Percentiles rank a stretch among this genome's conserved stretches.
These are phyloP conservation scores for Biscutella laevigata DNA, from an alignment of 441 rosid genomes.

Conservation along the genomic window DNA sequence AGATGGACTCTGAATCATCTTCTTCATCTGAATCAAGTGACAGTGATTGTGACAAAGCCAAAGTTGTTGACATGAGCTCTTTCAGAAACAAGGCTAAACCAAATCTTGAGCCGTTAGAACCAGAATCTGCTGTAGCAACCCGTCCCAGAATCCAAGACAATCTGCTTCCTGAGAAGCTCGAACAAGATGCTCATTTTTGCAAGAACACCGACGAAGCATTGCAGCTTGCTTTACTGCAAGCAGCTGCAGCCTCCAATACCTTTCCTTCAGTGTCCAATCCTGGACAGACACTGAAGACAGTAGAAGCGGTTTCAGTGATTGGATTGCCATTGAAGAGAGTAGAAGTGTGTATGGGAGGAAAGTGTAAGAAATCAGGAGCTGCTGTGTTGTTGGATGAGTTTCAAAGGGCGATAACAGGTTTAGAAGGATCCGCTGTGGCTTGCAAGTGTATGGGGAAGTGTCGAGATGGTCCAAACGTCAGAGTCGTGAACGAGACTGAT, in stretches of 20 bases:
- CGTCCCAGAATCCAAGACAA: constrained; percentile 1
- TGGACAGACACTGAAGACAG: constrained; percentile 1
- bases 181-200: neutral
- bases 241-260: neutral
- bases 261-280: constrained; percentile 5
- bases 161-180: neutral
- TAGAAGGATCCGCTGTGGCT: constrained; percentile 41
- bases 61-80: constrained; percentile 37
- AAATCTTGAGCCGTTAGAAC: constrained; percentile 3
- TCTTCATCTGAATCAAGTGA: constrained; percentile 44
- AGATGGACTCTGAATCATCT: constrained; percentile 28
- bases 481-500: constrained; percentile 26
- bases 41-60: constrained; percentile 34
- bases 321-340: constrained; percentile 26
- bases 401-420: constrained; percentile 33
- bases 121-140: constrained; percentile 4
- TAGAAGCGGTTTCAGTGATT: constrained; percentile 9
- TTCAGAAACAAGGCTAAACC: constrained; percentile 22
- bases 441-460: constrained; percentile 88
- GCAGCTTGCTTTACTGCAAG: constrained; percentile 15
- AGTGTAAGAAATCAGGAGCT: constrained; percentile 66
- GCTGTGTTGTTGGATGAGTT: constrained; percentile 47
- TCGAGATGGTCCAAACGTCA: constrained; percentile 65
- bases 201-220: constrained; percentile 15
- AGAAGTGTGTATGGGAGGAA: constrained; percentile 76